Evolutionary conservation across 169 alveolate genomes (phyloP), one percentile per base, ranked within the genome.

Genomic region (Plasmodium reichenowi): DNA sequence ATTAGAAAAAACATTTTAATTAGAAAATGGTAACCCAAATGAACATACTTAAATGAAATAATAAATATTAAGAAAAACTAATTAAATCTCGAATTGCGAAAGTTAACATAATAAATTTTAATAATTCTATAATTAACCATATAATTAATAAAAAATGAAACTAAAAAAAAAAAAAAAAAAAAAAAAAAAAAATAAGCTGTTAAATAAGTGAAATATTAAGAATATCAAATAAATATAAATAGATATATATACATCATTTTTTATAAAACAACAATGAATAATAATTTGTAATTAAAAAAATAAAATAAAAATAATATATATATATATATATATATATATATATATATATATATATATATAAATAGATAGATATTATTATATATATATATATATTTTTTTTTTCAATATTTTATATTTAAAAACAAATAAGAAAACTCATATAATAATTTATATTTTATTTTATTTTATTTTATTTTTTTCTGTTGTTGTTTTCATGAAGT

Each of bases 1-100:
- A 83, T 83, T 83, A 72, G 91, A 83, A 58, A 83, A 83, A 67
- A 32, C 68, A 59, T 83, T 83, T 68, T 83, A 83, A 83, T 47
- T 66, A 80, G 13, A 26, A 22, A 38, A 78, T 20, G 15, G 20
- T 10, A 47, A 15, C 5, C 4, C 47, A 38, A 38, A 38, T 38
- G 47, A 38, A 38, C 7, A 38, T 3, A 38, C 7, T 38, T 32
- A 54, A 22, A 56, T 24, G 54, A 60, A 74, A 59, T 26, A 58
- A 74, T 38, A 74, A 12, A 66, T 66, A 15, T 43, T 52, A 24
- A 52, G 54, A 26, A 29, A 80, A 60, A 76, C 8, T 56, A 68
- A 56, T n/a, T 10, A 66, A 22, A 71, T 38, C 32, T 6, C 1
- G 15, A 64, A 64, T 66, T 17, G 17, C 6, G 38, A 22, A 29